These are phyloP conservation scores for Salix purpurea DNA, from an alignment of 345 rosid species.

Conservation along the genomic window DNA sequence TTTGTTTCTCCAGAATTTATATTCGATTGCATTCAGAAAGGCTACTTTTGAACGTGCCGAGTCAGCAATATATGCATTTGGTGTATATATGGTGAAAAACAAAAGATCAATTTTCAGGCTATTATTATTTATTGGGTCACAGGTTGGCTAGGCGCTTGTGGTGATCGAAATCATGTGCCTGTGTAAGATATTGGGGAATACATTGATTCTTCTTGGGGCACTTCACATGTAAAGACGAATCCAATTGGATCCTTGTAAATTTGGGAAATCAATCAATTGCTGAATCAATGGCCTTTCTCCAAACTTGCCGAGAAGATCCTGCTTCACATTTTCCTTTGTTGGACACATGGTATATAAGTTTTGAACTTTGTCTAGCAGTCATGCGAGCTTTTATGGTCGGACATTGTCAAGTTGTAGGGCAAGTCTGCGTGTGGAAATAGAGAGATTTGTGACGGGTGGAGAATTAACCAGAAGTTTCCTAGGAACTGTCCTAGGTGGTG, in stretches of 20 bases:
- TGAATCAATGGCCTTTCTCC: conserved; percentile 18
- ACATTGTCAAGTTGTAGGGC: conserved; percentile 7
- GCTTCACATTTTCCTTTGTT: conserved; percentile 12
- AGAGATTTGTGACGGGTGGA: conserved; percentile 14
- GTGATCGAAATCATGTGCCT: conserved; percentile 15
- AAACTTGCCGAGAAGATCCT: conserved; percentile 20
- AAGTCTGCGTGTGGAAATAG: conserved; percentile 18
- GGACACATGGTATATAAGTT: conserved; percentile 27
- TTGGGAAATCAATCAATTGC: conserved; percentile 19
- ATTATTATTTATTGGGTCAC: conserved; percentile 11
- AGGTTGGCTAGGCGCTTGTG: conserved; percentile 25
- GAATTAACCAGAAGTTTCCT: conserved; percentile 4
- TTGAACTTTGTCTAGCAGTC: conserved; percentile 25
- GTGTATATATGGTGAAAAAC: neutral
- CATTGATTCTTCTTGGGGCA: conserved; percentile 16
- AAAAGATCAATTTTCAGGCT: conserved; percentile 2
- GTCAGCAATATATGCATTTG: neutral
- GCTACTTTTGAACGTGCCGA: neutral
- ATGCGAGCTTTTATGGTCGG: conserved; percentile 20
- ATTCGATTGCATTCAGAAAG: neutral
- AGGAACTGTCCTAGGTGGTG: conserved; percentile 5
- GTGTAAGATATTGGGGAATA: conserved; percentile 18
- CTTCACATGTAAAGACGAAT: conserved; percentile 13
- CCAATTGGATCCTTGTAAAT: conserved; percentile 25
- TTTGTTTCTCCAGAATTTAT: neutral